phyloP scores from a whole-genome alignment of 371 early-diverging fungal genomes.

The Chytridium lagenaria region DNA sequence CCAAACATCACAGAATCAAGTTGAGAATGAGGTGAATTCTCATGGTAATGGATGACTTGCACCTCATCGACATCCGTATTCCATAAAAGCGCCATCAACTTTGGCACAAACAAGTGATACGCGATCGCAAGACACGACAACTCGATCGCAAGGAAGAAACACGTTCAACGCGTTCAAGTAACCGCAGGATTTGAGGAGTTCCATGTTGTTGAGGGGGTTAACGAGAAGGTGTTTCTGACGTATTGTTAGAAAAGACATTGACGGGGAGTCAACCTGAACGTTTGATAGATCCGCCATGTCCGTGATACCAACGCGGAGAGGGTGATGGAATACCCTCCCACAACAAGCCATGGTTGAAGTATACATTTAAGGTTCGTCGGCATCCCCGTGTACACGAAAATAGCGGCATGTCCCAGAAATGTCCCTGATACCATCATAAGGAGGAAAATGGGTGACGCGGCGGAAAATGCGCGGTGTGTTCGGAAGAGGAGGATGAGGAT shows the following conservation, averaged over 20 bases:
- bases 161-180: background rate
- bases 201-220: background rate
- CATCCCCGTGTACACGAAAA: constrained; percentile 30
- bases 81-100: background rate
- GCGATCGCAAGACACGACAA: background rate
- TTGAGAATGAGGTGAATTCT: background rate
- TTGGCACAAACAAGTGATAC: background rate
- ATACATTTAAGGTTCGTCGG: constrained; percentile 32
- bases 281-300: constrained; percentile 17
- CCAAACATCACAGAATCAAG: background rate
- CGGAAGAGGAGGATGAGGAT: constrained; percentile 10
- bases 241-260: background rate
- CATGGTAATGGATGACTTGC: background rate
- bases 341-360: constrained; percentile 30
- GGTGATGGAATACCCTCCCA: background rate
- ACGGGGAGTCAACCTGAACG: background rate
- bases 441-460: constrained; percentile 12
- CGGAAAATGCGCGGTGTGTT: background rate
- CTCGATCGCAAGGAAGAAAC: background rate
- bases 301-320: constrained; percentile 10
- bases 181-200: background rate
- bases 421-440: constrained; percentile 19
- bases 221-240: background rate
- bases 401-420: background rate
- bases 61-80: background rate